phyloP scores from a whole-genome alignment of 2,329 filamentous ascomycete species.

The Aphanoascus verrucosus region DNA sequence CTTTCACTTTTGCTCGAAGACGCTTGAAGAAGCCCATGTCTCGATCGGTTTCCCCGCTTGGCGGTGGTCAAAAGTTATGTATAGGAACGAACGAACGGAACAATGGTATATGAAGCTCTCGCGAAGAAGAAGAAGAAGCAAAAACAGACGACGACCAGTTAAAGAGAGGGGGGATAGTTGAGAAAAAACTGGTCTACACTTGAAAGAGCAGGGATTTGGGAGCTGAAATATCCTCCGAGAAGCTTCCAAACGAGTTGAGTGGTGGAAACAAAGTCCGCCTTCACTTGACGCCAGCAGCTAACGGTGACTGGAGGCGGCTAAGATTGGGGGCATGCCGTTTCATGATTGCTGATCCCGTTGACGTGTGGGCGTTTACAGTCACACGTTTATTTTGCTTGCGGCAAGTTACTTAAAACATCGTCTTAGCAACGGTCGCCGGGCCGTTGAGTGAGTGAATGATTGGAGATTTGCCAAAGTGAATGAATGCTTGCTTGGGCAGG shows the following conservation, averaged over 20 bases:
- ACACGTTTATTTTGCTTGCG: neutral
- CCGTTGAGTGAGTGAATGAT: neutral
- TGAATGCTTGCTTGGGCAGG: neutral
- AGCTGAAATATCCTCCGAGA: constrained; percentile 1
- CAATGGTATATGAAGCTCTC: neutral
- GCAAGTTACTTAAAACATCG: neutral
- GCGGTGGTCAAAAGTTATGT: neutral
- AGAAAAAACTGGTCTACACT: neutral
- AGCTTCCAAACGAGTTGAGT: neutral
- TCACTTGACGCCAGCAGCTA: neutral
- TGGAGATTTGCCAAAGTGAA: neutral
- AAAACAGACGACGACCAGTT: neutral
- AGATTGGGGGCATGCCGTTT: neutral
- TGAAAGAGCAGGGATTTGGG: neutral
- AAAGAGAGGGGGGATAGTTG: neutral
- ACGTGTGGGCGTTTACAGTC: neutral
- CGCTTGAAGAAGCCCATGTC: constrained; percentile 21
- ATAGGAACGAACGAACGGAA: too few relatives aligned
- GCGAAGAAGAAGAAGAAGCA: neutral
- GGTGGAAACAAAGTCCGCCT: neutral
- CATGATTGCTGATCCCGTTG: neutral
- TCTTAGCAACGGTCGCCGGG: neutral
- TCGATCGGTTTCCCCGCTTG: neutral
- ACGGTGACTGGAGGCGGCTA: neutral
- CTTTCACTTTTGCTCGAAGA: constrained; percentile 18